Conservation (phyloP, 192 early-diverging fungal genomes). For the Chytriomyces sp. region DNA sequence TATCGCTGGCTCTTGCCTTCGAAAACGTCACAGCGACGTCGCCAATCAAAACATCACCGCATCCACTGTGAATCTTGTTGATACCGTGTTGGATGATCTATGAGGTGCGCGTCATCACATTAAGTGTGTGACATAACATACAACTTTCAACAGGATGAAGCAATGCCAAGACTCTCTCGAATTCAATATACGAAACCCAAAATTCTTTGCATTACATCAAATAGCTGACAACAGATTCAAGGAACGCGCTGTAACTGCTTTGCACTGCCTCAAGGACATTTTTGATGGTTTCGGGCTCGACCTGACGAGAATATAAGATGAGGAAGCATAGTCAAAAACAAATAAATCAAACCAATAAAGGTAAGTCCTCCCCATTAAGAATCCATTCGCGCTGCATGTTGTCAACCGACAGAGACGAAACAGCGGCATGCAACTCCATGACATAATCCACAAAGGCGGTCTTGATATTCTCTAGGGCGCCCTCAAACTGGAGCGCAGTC, state of each 20-base stretch:
- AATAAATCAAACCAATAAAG: too few species aligned
- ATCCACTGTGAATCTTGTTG: constrained; percentile 22
- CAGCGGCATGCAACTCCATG: neutral
- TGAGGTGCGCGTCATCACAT: constrained; percentile 12
- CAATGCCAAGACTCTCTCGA: too few species aligned
- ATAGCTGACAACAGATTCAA: neutral
- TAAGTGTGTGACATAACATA: too few species aligned
- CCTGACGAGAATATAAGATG: too few species aligned
- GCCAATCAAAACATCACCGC: constrained; percentile 6
- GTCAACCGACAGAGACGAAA: neutral
- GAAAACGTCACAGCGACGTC: neutral
- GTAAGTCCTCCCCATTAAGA: neutral
- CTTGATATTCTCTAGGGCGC: neutral
- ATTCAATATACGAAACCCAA: neutral
- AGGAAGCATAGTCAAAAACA: neutral
- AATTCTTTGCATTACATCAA: too few species aligned
- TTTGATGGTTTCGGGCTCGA: neutral
- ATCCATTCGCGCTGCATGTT: neutral
- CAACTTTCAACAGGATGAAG: too few species aligned
- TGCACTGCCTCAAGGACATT: neutral
- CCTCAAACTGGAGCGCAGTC: neutral
- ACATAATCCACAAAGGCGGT: neutral
- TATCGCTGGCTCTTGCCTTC: constrained; percentile 10
- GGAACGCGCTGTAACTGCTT: neutral
- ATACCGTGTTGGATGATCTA: constrained; percentile 15